These are phyloP conservation scores for Eutrema japonicum DNA, from an alignment of 345 rosid species.

Conservation along the genomic window DNA sequence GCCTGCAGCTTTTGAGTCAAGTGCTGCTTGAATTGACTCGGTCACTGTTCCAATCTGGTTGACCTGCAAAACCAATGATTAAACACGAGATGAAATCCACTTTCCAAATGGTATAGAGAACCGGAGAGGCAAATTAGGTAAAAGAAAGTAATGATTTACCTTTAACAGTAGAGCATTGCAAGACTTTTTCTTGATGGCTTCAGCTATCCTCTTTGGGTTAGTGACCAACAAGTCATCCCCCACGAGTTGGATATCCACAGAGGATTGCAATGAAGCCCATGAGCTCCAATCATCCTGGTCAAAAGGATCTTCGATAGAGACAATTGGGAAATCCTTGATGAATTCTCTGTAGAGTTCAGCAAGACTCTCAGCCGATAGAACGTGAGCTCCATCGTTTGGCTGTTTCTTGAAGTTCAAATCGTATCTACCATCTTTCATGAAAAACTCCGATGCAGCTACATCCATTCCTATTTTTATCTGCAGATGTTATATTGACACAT, in stretches of 20 bases:
- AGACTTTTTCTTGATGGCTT: slow-evolving; percentile 86
- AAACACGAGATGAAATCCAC: background rate
- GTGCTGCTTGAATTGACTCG: slow-evolving; percentile 92
- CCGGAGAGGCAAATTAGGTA: background rate
- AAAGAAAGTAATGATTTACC: slow-evolving; percentile 45
- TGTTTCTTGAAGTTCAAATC: slow-evolving; percentile 97
- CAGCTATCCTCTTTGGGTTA: slow-evolving; percentile 91
- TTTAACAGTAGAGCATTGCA: slow-evolving; percentile 92
- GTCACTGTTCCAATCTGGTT: slow-evolving; percentile 98
- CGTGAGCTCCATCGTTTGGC: slow-evolving; percentile 88
- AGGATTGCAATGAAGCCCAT: slow-evolving; percentile 86
- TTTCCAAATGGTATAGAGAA: background rate
- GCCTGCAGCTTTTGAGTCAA: slow-evolving; percentile 97
- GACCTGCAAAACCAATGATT: slow-evolving; percentile 58
- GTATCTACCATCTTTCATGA: slow-evolving; percentile 77
- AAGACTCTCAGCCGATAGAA: slow-evolving; percentile 77
- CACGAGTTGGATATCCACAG: slow-evolving; percentile 87
- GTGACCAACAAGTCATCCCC: slow-evolving; percentile 98
- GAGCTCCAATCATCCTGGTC: slow-evolving; percentile 99
- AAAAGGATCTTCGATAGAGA: slow-evolving; percentile 95
- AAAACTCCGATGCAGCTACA: slow-evolving; percentile 97
- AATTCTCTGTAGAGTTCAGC: slow-evolving; percentile 84
- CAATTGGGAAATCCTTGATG: slow-evolving; percentile 86
- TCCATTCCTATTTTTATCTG: slow-evolving; percentile 99
- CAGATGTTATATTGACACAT: background rate